Conservation (phyloP, 306 rosid genomes). For the Begonia peltatifolia region DNA sequence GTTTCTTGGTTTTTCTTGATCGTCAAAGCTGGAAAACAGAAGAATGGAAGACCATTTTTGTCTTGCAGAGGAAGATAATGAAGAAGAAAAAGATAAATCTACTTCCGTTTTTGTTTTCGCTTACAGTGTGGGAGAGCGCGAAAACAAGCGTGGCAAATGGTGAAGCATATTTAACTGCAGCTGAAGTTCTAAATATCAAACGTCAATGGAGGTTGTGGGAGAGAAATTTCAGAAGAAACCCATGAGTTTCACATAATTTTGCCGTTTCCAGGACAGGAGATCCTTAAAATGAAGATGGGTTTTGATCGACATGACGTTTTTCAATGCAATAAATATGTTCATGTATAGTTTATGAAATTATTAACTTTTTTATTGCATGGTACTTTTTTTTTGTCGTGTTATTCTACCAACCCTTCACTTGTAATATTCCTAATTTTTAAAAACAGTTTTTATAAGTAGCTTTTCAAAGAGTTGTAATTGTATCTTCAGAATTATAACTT, state of each 20-base stretch:
- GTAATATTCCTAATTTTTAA: too few species aligned
- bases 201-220: conserved; percentile 7
- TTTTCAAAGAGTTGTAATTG: too few species aligned
- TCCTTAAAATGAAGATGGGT: neutral
- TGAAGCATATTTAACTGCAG: too few species aligned
- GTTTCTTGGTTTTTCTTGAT: neutral
- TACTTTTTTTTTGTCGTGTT: too few species aligned
- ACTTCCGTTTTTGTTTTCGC: conserved; percentile 75
- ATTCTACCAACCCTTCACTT: too few species aligned
- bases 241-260: conserved; percentile 64
- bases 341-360: conserved; percentile 1
- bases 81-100: conserved; percentile 4
- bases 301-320: too few species aligned
- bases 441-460: too few species aligned
- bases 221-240: conserved; percentile 41
- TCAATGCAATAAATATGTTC: too few species aligned
- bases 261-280: conserved; percentile 6
- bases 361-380: too few species aligned
- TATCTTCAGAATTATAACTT: too few species aligned
- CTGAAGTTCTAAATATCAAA: neutral
- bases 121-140: neutral
- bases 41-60: neutral
- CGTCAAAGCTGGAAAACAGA: conserved; percentile 3
- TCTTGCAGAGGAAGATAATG: too few species aligned
- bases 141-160: conserved; percentile 58